Percentiles rank a stretch among this genome's conserved stretches.
Conservation (phyloP, 169 alveolate species). For the Cryptosporidium felis region DNA sequence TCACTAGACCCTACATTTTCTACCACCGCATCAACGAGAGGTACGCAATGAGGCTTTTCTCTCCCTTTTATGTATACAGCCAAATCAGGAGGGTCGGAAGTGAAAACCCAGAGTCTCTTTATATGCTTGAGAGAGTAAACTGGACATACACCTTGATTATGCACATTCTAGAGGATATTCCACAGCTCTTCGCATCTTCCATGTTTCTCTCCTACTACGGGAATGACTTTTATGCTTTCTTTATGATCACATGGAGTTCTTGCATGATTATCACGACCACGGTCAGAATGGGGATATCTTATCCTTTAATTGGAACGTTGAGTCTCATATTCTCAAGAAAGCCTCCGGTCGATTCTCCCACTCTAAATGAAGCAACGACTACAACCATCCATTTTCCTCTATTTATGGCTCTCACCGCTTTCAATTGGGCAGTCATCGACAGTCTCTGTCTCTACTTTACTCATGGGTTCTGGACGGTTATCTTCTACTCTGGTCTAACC, state of each 20-base stretch:
- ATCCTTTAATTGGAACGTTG: conserved; percentile 42
- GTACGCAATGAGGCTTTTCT: conserved; percentile 7
- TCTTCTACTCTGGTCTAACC: conserved; percentile 28
- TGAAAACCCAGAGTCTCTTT: conserved; percentile 29
- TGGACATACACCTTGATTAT: conserved; percentile 58
- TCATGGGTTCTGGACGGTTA: conserved; percentile 55
- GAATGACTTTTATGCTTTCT: conserved; percentile 54
- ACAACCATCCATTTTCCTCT: conserved; percentile 48
- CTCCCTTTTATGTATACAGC: conserved; percentile 46
- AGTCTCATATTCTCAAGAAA: conserved; percentile 57
- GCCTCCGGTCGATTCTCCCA: conserved; percentile 61
- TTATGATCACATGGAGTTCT: conserved; percentile 70
- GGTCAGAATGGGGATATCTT: conserved; percentile 49
- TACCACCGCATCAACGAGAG: conserved; percentile 24
- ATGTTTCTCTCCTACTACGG: conserved; percentile 50
- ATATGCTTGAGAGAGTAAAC: conserved; percentile 53
- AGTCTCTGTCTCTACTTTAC: conserved; percentile 49
- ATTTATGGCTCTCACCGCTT: conserved; percentile 45
- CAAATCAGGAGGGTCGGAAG: conserved; percentile 44
- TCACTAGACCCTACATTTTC: conserved; percentile 32
- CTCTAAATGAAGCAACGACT: conserved; percentile 47
- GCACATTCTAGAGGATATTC: conserved; percentile 61
- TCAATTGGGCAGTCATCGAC: conserved; percentile 41
- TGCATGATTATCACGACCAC: conserved; percentile 60
- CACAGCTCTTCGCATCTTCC: conserved; percentile 61